Percentiles rank a stretch among this genome's conserved stretches.
Conservation (phyloP, 225 moss, liverwort and hornwort genomes). For the Sphagnum tenellum region DNA sequence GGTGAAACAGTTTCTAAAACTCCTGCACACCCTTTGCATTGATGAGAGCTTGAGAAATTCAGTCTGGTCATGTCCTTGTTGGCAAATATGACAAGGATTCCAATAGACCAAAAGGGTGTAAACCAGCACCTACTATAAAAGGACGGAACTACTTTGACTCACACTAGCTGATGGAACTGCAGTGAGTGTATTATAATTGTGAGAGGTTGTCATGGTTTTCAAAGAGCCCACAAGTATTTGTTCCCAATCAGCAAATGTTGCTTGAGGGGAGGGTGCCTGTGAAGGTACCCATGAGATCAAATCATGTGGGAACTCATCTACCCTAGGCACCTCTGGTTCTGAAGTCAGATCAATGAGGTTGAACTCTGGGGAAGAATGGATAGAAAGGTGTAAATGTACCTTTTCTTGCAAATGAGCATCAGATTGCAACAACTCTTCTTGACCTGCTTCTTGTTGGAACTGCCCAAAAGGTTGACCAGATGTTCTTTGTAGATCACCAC, state of each 20-base stretch:
- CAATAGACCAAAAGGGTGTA: no score
- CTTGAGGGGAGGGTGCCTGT: slow-evolving; percentile 1
- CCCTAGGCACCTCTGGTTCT: slow-evolving; percentile 6
- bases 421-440: slow-evolving; percentile 5
- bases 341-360: slow-evolving; percentile 28
- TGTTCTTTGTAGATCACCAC: slow-evolving; percentile 21
- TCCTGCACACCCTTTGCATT: no score
- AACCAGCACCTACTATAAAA: no score
- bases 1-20: no score
- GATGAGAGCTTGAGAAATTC: no score
- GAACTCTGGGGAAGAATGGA: slow-evolving; percentile 12
- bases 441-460: slow-evolving; percentile 1
- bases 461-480: slow-evolving; percentile 29
- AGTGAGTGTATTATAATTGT: no score
- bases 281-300: slow-evolving; percentile 31
- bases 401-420: slow-evolving; percentile 6
- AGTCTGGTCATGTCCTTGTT: no score
- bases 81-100: no score
- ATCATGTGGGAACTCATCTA: slow-evolving; percentile 14
- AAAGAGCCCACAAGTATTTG: neutral
- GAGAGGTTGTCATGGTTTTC: no score
- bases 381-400: neutral
- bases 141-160: no score
- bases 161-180: no score
- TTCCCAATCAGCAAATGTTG: slow-evolving; percentile 4